Conservation (phyloP, 495 filamentous ascomycete genomes). For the Choiromyces venosus region DNA sequence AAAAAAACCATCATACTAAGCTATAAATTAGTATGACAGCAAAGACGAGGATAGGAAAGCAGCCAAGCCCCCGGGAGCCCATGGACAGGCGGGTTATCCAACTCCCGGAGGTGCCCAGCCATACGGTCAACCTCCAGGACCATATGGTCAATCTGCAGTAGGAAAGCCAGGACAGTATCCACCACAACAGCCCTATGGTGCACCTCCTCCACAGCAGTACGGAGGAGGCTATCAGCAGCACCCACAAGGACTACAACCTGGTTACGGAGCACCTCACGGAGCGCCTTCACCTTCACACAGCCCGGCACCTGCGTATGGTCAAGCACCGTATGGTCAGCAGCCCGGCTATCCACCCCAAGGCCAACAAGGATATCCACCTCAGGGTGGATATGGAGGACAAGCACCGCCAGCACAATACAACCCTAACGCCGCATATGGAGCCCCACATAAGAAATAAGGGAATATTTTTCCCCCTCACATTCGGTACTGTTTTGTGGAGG, state of each 20-base stretch:
- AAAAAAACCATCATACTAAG: slow-evolving; percentile 11
- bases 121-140: slow-evolving; percentile 15
- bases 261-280: slow-evolving; percentile 5
- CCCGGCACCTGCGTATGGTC: slow-evolving; percentile 18
- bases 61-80: background rate
- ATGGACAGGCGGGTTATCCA: slow-evolving; percentile 4
- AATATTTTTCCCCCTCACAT: background rate
- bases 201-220: slow-evolving; percentile 18
- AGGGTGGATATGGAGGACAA: slow-evolving; percentile 3
- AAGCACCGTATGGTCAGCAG: slow-evolving; percentile 15
- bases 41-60: slow-evolving; percentile 30
- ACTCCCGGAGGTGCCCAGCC: slow-evolving; percentile 18
- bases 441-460: background rate
- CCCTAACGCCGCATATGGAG: slow-evolving; percentile 17
- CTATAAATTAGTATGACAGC: slow-evolving; percentile 31
- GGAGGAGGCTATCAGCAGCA: slow-evolving; percentile 21
- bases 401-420: slow-evolving; percentile 28
- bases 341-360: slow-evolving; percentile 22
- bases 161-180: slow-evolving; percentile 7
- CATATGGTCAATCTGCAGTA: background rate
- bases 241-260: slow-evolving; percentile 16
- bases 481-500: background rate
- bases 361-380: slow-evolving; percentile 19
- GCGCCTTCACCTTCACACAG: slow-evolving; percentile 12
- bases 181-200: slow-evolving; percentile 22